Base-by-base conservation (phyloP, 441 rosid species). In the Melastoma candidum region DNA sequence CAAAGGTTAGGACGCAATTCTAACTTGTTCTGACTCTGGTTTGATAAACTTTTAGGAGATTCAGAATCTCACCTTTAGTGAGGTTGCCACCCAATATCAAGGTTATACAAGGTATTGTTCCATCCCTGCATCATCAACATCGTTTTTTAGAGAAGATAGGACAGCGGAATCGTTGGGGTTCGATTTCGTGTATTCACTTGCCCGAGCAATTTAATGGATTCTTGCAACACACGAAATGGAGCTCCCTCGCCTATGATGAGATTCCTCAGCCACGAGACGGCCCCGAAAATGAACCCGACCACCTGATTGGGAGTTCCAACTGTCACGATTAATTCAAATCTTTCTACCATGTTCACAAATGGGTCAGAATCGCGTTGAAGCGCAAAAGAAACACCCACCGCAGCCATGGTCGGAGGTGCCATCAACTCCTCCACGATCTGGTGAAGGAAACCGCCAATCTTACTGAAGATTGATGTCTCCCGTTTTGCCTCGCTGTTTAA, bases 11-110 rank as follows among this genome's bases (percentile, higher is more conserved):
- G 11, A 47, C 12, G 1, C 0, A 12, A 24, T 1, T 24, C 26
- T 32, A 4, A 32, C 14, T 24, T 25, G 25, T 41, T 44, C 12
- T 32, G 14, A 32, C 39, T 51, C 27, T 17, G 11, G 4, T 8
- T 46, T 25, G 26, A 13, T 13, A 52, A 36, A 7, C 2, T 39
- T n/a, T 17, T 52, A 9, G 12, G 12, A 24, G 43, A 27, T 52
- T 13, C 10, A 44, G 43, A 52, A 32, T 36, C 36, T 54, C 44
- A 53, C 78, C 78, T 48, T 74, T 70, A 12, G 66, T 67, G 53
- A 76, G 74, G 67, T 76, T 76, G 26, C 75, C 81, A 32, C 81
- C 81, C 7, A 76, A 66, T 59, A 73, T 76, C 58, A 76, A 69
- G 36, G 81, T 76, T 50, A 76, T 70, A 59, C 78, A 70, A 65